Percentiles rank a stretch among this genome's conserved stretches.
Evolutionary conservation across 1,139 yeast genomes (phyloP).

Genomic region (Hyphopichia buzzinii): DNA sequence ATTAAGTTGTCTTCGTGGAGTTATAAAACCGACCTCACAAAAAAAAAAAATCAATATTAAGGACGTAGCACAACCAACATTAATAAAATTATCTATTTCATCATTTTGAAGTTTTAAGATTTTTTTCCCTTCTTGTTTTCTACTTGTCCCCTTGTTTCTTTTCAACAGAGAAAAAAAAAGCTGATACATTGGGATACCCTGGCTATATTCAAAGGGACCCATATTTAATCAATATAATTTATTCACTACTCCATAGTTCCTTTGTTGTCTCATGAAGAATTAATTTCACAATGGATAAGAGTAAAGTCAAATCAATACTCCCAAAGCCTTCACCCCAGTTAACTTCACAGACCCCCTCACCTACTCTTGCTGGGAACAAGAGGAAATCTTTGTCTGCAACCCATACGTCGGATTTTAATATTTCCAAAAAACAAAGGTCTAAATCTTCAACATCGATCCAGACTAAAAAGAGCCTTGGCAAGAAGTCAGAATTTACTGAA

Average conservation of each 20-base stretch:
- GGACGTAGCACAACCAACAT: not conserved
- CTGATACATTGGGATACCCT: too few species aligned
- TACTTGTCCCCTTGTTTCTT: too few species aligned
- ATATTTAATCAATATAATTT: too few species aligned
- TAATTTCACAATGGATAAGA: slow-evolving; percentile 29
- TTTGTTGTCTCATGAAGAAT: not conserved
- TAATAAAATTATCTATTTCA: slow-evolving; percentile 1
- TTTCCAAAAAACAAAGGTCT: slow-evolving; percentile 11
- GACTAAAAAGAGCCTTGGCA: slow-evolving; percentile 4
- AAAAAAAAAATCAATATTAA: too few species aligned
- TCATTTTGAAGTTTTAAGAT: not conserved
- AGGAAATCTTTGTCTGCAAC: slow-evolving; percentile 6
- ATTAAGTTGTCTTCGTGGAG: too few species aligned
- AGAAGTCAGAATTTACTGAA: not conserved
- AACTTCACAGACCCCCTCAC: slow-evolving; percentile 10
- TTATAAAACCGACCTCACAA: not conserved
- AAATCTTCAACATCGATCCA: slow-evolving; percentile 8
- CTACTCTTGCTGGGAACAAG: slow-evolving; percentile 9
- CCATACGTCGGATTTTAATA: slow-evolving; percentile 6
- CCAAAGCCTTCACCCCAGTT: slow-evolving; percentile 24
- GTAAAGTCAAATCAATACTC: slow-evolving; percentile 36
- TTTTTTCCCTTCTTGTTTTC: not conserved
- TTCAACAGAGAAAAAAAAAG: too few species aligned
- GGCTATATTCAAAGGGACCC: too few species aligned
- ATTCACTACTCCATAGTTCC: too few species aligned